Percentiles rank a stretch among this genome's conserved stretches.
phyloP scores from a whole-genome alignment of 73 alveolate genomes.

The Uronychia setigera region DNA sequence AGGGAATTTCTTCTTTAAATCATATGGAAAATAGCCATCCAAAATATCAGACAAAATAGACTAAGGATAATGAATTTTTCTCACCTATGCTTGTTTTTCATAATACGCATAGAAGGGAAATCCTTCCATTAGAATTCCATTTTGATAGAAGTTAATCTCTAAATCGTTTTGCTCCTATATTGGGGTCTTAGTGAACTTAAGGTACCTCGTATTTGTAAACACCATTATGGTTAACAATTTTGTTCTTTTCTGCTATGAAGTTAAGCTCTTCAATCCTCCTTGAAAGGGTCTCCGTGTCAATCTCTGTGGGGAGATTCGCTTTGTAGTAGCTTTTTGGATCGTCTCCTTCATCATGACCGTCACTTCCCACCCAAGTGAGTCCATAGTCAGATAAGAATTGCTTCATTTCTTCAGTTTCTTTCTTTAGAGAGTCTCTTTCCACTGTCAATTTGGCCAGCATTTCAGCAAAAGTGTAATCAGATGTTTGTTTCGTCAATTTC shows the following conservation, averaged over 20 bases:
- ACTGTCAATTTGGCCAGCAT: not conserved
- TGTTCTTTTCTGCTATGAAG: conserved; percentile 79
- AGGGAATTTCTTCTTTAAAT: conserved; percentile 76
- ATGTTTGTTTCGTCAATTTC: not conserved
- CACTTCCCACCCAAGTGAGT: conserved; percentile 54
- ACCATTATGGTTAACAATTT: conserved; percentile 54
- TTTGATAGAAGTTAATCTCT: conserved; percentile 74
- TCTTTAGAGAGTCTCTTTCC: conserved; percentile 37
- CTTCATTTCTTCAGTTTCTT: conserved; percentile 46
- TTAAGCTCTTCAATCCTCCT: conserved; percentile 85
- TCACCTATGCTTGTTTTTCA: conserved; percentile 60
- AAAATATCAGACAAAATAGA: conserved; percentile 73
- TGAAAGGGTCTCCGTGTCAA: conserved; percentile 72
- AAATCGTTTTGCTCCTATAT: conserved; percentile 79
- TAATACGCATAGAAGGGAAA: conserved; percentile 83
- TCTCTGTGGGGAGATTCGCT: conserved; percentile 72
- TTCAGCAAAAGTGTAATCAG: not conserved
- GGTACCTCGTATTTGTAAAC: conserved; percentile 54
- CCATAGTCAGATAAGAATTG: conserved; percentile 63
- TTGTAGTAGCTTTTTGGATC: conserved; percentile 43
- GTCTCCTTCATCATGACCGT: conserved; percentile 38
- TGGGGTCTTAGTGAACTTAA: too few relatives aligned
- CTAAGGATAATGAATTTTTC: conserved; percentile 21
- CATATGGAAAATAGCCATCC: conserved; percentile 90
- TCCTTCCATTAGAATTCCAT: conserved; percentile 80